A percentile compares a stretch with the other conserved stretches of the same genome.
Conservation (phyloP, 1,139 yeast species). For the Scheffersomyces segobiensis region DNA sequence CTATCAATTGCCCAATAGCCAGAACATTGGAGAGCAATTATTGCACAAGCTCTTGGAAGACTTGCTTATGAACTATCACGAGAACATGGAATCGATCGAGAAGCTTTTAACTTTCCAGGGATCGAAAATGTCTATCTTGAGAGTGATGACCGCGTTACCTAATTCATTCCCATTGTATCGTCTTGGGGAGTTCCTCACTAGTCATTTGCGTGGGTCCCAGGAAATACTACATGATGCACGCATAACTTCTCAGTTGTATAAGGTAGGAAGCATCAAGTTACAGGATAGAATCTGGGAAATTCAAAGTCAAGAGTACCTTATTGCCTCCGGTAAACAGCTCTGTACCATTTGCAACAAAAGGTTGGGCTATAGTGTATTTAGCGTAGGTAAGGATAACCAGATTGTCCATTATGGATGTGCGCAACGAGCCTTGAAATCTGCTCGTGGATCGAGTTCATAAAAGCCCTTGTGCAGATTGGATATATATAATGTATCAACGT, state of each 20-base stretch:
- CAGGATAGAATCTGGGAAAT: constrained; percentile 37
- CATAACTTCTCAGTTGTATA: constrained; percentile 34
- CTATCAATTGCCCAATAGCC: constrained; percentile 35
- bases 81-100: constrained; percentile 39
- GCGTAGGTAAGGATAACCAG: constrained; percentile 50
- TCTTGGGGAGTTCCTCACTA: constrained; percentile 45
- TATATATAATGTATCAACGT: neutral
- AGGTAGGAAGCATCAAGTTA: constrained; percentile 36
- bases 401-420: constrained; percentile 74
- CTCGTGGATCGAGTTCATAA: neutral
- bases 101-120: constrained; percentile 51
- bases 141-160: constrained; percentile 56
- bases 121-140: constrained; percentile 50
- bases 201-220: constrained; percentile 41
- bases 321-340: constrained; percentile 37
- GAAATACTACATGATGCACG: constrained; percentile 27
- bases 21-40: constrained; percentile 37
- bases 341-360: constrained; percentile 64
- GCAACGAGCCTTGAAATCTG: neutral
- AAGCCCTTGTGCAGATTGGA: neutral
- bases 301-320: constrained; percentile 35
- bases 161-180: constrained; percentile 44
- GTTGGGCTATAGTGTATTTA: constrained; percentile 63
- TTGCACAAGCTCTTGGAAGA: constrained; percentile 42
- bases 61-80: constrained; percentile 31